Evolutionary conservation across 768 basidiomycete genomes (phyloP).

Genomic region (Gelatoporia subvermispora): DNA sequence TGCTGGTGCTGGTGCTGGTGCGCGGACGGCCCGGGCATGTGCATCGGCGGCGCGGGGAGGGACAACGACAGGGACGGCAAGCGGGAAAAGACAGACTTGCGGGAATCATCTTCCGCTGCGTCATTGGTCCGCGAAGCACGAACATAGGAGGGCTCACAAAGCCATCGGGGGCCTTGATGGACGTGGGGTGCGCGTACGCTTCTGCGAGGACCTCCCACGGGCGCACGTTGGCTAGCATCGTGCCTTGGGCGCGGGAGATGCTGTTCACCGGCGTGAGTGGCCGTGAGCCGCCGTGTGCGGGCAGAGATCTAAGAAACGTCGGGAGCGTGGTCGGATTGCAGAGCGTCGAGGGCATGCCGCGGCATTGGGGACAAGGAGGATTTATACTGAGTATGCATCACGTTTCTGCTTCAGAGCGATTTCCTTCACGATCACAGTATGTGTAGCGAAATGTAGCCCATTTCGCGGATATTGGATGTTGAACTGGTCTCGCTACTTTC

Average conservation of each 20-base stretch:
- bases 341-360: constrained; percentile 40
- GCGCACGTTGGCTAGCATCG: constrained; percentile 35
- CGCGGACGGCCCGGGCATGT: too few relatives aligned
- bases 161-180: constrained; percentile 7
- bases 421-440: too few relatives aligned
- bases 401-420: too few relatives aligned
- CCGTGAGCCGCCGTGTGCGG: constrained; percentile 27
- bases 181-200: constrained; percentile 2
- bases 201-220: constrained; percentile 30
- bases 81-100: constrained; percentile 36
- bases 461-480: too few relatives aligned
- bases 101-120: constrained; percentile 15
- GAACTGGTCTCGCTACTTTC: too few relatives aligned
- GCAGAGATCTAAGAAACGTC: constrained; percentile 27
- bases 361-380: constrained; percentile 66
- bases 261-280: constrained; percentile 40
- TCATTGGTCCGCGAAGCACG: constrained; percentile 14
- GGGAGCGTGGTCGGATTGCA: constrained; percentile 41
- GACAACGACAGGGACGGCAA: constrained; percentile 29
- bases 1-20: too few relatives aligned
- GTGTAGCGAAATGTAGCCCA: too few relatives aligned
- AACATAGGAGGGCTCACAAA: constrained; percentile 15
- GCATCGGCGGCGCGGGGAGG: neutral
- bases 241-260: constrained; percentile 41
- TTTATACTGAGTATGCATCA: too few relatives aligned